phyloP scores from a whole-genome alignment of 2,329 filamentous ascomycete genomes.

The Neopestalotiopsis clavispora region DNA sequence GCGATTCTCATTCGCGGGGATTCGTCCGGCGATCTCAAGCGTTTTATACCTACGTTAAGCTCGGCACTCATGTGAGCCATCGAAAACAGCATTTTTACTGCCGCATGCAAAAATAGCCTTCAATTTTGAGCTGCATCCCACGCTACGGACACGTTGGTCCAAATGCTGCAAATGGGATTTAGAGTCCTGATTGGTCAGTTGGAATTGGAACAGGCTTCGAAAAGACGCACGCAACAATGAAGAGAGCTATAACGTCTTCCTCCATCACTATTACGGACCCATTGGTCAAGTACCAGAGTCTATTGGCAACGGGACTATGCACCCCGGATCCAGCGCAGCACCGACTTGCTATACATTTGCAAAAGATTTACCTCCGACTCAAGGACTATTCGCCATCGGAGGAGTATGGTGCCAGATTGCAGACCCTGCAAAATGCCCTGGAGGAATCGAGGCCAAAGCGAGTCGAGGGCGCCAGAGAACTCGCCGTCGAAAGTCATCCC shows the following conservation, averaged over 20 bases:
- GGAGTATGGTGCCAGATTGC: constrained; percentile 71
- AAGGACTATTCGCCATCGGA: constrained; percentile 78
- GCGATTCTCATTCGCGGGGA: not conserved
- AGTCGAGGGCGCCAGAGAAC: constrained; percentile 37
- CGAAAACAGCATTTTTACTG: not conserved
- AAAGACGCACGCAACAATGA: constrained; percentile 32
- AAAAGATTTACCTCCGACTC: constrained; percentile 75
- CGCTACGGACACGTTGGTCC: not conserved
- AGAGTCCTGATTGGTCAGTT: not conserved
- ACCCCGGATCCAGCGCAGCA: constrained; percentile 74
- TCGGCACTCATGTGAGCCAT: not conserved
- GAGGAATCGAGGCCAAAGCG: constrained; percentile 36
- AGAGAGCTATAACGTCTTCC: constrained; percentile 44
- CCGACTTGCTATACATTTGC: constrained; percentile 75
- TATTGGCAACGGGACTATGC: constrained; percentile 70
- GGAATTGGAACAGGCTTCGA: not conserved
- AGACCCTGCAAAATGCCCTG: constrained; percentile 59
- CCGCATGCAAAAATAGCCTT: not conserved
- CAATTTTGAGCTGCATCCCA: not conserved
- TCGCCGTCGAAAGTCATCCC: constrained; percentile 59
- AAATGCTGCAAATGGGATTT: not conserved
- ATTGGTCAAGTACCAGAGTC: constrained; percentile 74
- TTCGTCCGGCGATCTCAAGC: not conserved
- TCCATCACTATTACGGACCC: constrained; percentile 72
- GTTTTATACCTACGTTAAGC: not conserved